Evolutionary conservation across 129 eudicot species (phyloP), one percentile per base, ranked within the genome.

Genomic region (Pittosporum tobira): DNA sequence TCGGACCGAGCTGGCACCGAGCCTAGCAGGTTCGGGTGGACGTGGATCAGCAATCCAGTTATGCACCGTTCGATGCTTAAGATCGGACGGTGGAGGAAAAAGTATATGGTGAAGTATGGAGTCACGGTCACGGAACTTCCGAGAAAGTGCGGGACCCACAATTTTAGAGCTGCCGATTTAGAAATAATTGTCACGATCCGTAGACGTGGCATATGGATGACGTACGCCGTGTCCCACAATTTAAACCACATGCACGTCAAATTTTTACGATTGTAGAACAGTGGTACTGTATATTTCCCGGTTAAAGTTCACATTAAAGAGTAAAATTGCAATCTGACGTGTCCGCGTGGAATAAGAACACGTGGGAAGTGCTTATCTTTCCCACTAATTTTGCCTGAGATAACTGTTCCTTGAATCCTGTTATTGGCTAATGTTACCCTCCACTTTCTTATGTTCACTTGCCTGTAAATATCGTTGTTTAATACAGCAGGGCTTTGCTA

Each of bases 81-180:
- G 49, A 73, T 79, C 78, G 10, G 31, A 72, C 73, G 80, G 83
- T 20, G 10, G n/a, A 18, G 18, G 60, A 9, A n/a, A 59, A 25
- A 8, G 31, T 61, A 59, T 48, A 43, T 62, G 29, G 56, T 64
- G 48, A 38, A 68, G 66, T 45, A 71, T 65, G 4, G 53, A 63
- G 93, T 75, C 76, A 63, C 77, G 65, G 76, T 84, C 93, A 79
- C 87, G 81, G 93, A 75, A 78, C 76, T 66, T 66, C 76, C 78
- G 67, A 68, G 83, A 73, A 59, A 56, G 28, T 0, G 65, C 43
- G 80, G 83, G 86, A 16, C 78, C 81, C 69, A 26, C 48, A 4
- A n/a, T 47, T 72, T n/a, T 45, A 27, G 48, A 34, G 56, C 50
- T 59, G 75, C 80, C 75, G 71, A 75, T 75, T 73, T 65, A 70